Percentiles rank a stretch among this genome's conserved stretches.
These are phyloP conservation scores for Daldinia caldariorum DNA, from an alignment of 495 filamentous ascomycete genomes.

Conservation along the genomic window DNA sequence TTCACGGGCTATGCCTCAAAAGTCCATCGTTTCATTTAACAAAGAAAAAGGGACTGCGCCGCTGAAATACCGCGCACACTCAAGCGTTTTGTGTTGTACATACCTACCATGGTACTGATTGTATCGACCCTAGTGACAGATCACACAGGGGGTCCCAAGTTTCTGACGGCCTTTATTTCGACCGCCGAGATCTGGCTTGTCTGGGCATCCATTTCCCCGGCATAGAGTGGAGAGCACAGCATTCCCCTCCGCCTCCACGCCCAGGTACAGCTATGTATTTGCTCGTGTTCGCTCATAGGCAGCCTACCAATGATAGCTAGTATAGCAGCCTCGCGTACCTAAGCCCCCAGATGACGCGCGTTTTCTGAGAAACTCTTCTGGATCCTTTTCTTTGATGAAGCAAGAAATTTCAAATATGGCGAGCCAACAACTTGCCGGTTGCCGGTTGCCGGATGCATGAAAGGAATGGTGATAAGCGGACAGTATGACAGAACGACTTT, in stretches of 20 bases:
- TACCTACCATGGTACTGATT: too few species aligned
- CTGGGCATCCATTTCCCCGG: conserved; percentile 25
- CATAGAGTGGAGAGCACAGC: conserved; percentile 17
- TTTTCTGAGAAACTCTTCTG: conserved; percentile 18
- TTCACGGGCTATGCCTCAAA: not conserved
- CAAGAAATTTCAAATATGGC: conserved; percentile 1
- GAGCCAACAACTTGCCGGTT: not conserved
- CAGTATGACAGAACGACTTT: not conserved
- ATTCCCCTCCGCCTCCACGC: conserved; percentile 22
- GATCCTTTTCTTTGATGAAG: conserved; percentile 9
- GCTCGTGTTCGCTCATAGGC: conserved; percentile 9
- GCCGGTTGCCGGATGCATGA: not conserved
- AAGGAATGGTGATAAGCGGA: not conserved
- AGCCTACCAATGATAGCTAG: not conserved
- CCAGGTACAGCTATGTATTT: conserved; percentile 2
- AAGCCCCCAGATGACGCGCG: conserved; percentile 38
- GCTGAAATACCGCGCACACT: conserved; percentile 22
- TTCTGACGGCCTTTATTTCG: conserved; percentile 22
- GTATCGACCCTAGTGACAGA: conserved; percentile 36
- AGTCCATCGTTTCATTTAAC: conserved; percentile 1
- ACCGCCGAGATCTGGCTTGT: conserved; percentile 26
- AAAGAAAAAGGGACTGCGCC: conserved; percentile 18
- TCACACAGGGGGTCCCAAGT: conserved; percentile 32
- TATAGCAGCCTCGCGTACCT: not conserved
- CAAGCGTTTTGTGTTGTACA: conserved; percentile 9